Evolutionary conservation across 2,329 filamentous ascomycete species (phyloP).

Genomic region (Salinomyces thailandicus): DNA sequence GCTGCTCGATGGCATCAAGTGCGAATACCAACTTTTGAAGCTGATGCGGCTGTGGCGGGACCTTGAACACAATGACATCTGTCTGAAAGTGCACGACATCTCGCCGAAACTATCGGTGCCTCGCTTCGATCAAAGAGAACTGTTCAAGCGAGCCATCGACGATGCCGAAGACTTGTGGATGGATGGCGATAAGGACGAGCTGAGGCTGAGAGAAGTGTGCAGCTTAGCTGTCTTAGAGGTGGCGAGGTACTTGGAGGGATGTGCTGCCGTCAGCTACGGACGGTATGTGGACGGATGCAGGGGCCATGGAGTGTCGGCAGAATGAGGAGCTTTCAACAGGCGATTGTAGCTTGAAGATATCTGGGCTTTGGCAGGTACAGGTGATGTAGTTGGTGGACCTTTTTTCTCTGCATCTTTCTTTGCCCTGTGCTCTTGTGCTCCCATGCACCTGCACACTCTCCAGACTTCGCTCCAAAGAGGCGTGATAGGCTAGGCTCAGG

Average conservation of each 20-base stretch:
- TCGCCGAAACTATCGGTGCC: neutral
- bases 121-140: neutral
- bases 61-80: conserved; percentile 3
- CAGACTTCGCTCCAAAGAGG: too few relatives aligned
- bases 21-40: conserved; percentile 1
- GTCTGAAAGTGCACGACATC: conserved; percentile 4
- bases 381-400: too few relatives aligned
- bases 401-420: too few relatives aligned
- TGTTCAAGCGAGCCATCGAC: neutral
- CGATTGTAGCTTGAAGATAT: too few relatives aligned
- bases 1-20: conserved; percentile 3
- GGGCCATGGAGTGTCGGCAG: too few relatives aligned
- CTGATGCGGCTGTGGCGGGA: conserved; percentile 4
- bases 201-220: neutral
- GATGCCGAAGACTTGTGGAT: neutral
- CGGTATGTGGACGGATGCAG: too few relatives aligned
- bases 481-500: neutral
- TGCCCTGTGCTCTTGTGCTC: too few relatives aligned
- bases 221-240: neutral
- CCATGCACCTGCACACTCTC: too few relatives aligned
- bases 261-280: too few relatives aligned
- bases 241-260: too few relatives aligned
- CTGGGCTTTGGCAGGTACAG: too few relatives aligned
- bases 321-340: too few relatives aligned
- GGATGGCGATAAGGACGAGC: neutral